These are phyloP conservation scores for Chenopodium formosanum DNA, from an alignment of 148 eudicot species.

Conservation along the genomic window DNA sequence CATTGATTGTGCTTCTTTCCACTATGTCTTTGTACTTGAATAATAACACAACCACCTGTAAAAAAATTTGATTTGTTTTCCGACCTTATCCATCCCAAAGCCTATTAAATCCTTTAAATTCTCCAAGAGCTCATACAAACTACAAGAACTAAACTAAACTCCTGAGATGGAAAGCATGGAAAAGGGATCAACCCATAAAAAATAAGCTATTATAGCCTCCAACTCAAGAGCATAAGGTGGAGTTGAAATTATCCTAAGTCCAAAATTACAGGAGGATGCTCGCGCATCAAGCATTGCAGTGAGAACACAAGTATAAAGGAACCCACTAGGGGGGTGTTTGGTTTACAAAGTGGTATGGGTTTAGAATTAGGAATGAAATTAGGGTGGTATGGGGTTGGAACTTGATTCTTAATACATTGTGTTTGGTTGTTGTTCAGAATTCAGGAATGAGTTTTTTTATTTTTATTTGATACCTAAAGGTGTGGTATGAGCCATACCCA, in stretches of 20 bases:
- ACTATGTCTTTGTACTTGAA: neutral
- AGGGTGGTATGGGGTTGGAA: no score
- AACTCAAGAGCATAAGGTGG: neutral
- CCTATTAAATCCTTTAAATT: neutral
- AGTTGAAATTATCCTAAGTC: neutral
- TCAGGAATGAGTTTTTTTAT: no score
- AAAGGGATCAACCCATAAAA: neutral
- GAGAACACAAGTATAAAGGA: neutral
- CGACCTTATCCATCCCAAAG: neutral
- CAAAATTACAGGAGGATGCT: neutral
- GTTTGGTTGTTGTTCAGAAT: no score
- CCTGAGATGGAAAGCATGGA: neutral
- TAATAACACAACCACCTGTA: neutral
- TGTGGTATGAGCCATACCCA: no score
- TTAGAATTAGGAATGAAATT: no score
- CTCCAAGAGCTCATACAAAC: neutral
- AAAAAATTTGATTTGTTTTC: no score
- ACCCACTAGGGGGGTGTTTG: neutral
- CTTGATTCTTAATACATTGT: no score
- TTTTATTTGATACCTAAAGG: no score
- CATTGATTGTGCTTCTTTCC: neutral
- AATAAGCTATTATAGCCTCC: neutral
- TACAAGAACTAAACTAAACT: neutral
- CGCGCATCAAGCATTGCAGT: neutral
- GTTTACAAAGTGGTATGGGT: no score